Percentiles rank a stretch among this genome's conserved stretches.
These are phyloP conservation scores for Hemisphaericaspora xylofermentans DNA, from an alignment of 1,139 yeast species.

Conservation along the genomic window DNA sequence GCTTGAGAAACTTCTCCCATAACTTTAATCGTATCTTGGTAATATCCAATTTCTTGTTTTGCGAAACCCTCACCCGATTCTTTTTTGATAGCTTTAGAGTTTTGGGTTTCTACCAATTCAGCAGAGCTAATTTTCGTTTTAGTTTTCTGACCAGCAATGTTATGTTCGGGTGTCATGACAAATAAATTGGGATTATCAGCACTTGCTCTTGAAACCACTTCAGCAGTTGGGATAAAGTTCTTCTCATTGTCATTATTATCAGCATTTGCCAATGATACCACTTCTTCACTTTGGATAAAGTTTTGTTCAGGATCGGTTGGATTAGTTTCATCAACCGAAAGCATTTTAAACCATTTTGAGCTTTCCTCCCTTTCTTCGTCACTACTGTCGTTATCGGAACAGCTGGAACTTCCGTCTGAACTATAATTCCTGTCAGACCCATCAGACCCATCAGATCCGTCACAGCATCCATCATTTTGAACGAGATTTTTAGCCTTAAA, in stretches of 20 bases:
- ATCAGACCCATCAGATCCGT: neutral
- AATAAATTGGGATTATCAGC: slow-evolving; percentile 12
- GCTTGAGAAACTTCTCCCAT: neutral
- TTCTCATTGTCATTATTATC: slow-evolving; percentile 1
- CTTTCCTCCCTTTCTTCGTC: slow-evolving; percentile 16
- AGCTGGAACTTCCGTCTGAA: slow-evolving; percentile 7
- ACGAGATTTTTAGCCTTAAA: too few relatives aligned
- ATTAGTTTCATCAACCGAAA: neutral
- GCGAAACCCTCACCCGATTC: neutral
- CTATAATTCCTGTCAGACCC: slow-evolving; percentile 9
- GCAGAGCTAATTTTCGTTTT: slow-evolving; percentile 2
- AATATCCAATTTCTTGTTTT: neutral
- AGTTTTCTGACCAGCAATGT: neutral
- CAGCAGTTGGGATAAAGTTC: slow-evolving; percentile 6
- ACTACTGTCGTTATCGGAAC: slow-evolving; percentile 11
- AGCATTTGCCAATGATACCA: neutral
- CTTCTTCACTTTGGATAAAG: too few relatives aligned
- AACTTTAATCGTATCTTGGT: neutral
- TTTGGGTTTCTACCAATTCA: neutral
- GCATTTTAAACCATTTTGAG: slow-evolving; percentile 15
- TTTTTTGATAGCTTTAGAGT: neutral
- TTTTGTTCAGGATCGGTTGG: neutral
- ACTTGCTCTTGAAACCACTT: slow-evolving; percentile 11
- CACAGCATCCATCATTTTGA: too few relatives aligned
- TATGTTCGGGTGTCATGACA: slow-evolving; percentile 4